These are phyloP conservation scores for Plasmodium sp. DNA, from an alignment of 169 alveolate species.

Conservation along the genomic window DNA sequence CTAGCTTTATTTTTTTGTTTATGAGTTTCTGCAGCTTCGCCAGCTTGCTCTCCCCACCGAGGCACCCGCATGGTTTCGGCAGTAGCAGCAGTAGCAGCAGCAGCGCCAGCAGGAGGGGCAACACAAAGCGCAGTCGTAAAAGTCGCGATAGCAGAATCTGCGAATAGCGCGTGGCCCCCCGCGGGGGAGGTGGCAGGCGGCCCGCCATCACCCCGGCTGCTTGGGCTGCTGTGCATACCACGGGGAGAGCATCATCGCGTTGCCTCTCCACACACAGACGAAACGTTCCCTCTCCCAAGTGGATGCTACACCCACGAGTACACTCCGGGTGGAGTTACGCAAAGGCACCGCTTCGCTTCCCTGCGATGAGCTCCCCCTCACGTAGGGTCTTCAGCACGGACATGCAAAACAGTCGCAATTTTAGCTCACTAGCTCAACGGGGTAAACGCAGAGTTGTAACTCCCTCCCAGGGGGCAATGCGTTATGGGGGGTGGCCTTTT, in stretches of 20 bases:
- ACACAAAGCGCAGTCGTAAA: neutral
- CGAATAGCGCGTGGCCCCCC: neutral
- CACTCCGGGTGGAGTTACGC: neutral
- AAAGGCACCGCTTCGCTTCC: neutral
- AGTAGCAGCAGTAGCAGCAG: neutral
- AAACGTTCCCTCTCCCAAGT: neutral
- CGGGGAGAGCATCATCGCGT: neutral
- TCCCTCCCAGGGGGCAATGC: neutral
- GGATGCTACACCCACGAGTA: neutral
- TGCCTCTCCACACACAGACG: neutral
- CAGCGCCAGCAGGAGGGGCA: neutral
- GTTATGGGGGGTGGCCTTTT: neutral
- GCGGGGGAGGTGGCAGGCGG: neutral
- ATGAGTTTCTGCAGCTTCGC: slow-evolving; percentile 26
- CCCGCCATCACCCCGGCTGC: neutral
- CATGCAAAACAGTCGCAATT: neutral
- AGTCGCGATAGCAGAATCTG: neutral
- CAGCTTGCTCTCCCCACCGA: slow-evolving; percentile 10
- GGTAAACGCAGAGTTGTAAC: neutral
- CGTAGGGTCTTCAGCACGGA: neutral
- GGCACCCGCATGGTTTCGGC: neutral
- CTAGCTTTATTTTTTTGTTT: slow-evolving; percentile 33
- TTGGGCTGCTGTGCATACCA: neutral
- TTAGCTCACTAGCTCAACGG: neutral
- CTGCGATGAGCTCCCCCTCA: neutral